A percentile compares a stretch with the other conserved stretches of the same genome.
phyloP scores from a whole-genome alignment of 2,329 filamentous ascomycete genomes.

The Phyllosticta citribraziliensis region DNA sequence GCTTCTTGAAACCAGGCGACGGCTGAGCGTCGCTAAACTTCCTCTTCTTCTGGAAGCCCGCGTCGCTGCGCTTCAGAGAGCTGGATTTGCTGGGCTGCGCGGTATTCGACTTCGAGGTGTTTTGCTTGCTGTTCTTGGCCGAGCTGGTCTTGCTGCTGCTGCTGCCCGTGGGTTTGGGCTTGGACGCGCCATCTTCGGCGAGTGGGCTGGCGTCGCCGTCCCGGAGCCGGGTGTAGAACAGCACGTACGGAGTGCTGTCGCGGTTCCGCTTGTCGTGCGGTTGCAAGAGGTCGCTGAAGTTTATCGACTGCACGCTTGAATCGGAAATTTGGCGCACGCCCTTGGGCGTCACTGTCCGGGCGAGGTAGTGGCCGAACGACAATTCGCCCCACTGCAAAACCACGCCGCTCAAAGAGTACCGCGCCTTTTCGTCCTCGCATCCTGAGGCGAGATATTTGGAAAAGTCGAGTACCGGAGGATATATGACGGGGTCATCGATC shows the following conservation, averaged over 20 bases:
- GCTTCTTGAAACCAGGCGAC: neutral
- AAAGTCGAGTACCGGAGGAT: constrained; percentile 1
- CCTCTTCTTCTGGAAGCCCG: neutral
- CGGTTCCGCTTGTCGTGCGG: no score
- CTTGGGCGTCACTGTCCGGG: neutral
- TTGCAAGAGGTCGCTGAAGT: neutral
- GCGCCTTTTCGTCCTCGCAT: neutral
- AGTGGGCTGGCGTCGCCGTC: neutral
- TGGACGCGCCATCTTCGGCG: neutral
- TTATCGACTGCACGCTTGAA: neutral
- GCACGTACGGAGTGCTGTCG: neutral
- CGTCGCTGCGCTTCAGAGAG: neutral
- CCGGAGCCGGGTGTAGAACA: neutral
- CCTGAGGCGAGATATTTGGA: no score
- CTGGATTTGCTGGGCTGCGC: neutral
- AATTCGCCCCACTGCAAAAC: neutral
- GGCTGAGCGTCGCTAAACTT: neutral
- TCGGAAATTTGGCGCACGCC: neutral
- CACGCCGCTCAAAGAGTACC: neutral
- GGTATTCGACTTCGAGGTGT: neutral
- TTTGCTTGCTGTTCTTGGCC: neutral
- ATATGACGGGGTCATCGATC: neutral
- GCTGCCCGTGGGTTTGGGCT: neutral
- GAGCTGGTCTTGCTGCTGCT: neutral
- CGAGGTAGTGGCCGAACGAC: constrained; percentile 5